Base-by-base conservation (phyloP, 495 filamentous ascomycete genomes). In the Penicillium verhagenii region DNA sequence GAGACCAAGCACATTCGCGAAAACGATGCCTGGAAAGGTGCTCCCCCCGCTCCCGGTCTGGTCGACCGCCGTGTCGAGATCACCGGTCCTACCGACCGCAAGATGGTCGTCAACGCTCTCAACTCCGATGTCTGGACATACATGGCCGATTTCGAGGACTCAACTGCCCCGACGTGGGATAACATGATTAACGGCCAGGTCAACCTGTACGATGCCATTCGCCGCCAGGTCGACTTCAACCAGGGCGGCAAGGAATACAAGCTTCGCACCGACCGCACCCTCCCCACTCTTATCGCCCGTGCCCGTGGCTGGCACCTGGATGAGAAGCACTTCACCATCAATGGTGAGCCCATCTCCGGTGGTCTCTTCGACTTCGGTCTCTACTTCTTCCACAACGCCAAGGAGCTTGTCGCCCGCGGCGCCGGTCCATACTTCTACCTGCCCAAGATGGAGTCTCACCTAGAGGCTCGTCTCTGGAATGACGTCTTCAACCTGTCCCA, bases 101-200 rank as follows among this genome's bases (percentile, higher is more conserved):
- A 97, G 84, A 99, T 99, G 94, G 91, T 99, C 35, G 90, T 99
- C 52, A 99, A 99, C 73, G 94, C 94, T 6, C 65, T 99, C 70
- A 99, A 99, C 73, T 87, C 93, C 33, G 84, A 97, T 67, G 95
- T 97, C 18, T 99, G 90, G 91, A 97, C 94, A 25, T 99, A 99
- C 70, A 99, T 99, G 94, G 95, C 94, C 24, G 94, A 99, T 77
- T 94, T 99, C 53, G 94, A 99, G 77, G 94, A 99, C 71, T 97
- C 94, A 4, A 96, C 83, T 71, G 94, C 95, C 21, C 94, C 94
- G 26, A 97, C 94, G 21, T 99, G 94, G 94, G 91, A 96, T 45
- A 99, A 97, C 80, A 97, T 99, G 93, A 84, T 97, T 76, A 94
- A 94, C 68, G 94, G 94, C 50, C 94, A 99, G 79, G 86, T 97